Conservation (phyloP, 179 eudicot species). For the Vitellaria paradoxa region DNA sequence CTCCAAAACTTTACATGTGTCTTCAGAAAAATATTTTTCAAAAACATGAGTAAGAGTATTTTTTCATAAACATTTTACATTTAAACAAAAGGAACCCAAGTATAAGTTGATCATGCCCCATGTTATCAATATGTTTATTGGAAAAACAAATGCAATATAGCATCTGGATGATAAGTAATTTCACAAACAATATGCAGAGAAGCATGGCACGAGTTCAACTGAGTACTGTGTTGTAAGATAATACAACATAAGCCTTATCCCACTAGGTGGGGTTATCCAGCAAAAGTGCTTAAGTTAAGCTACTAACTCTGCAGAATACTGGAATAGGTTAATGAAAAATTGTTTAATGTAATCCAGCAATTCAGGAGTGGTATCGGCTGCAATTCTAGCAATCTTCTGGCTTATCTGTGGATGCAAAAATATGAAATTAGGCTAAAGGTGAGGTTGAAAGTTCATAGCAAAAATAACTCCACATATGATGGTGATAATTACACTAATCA, state of each 20-base stretch:
- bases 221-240: slow-evolving; percentile 3
- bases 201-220: neutral
- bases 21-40: too few species aligned
- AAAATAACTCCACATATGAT: neutral
- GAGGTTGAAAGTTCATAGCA: neutral
- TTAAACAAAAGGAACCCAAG: neutral
- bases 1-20: too few species aligned
- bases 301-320: slow-evolving; percentile 77
- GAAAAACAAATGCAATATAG: neutral
- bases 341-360: slow-evolving; percentile 50
- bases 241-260: too few species aligned
- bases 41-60: too few species aligned
- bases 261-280: too few species aligned
- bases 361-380: slow-evolving; percentile 82
- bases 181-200: neutral
- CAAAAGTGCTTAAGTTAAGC: slow-evolving; percentile 9
- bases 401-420: slow-evolving; percentile 50
- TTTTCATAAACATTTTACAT: neutral
- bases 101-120: neutral
- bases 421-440: slow-evolving; percentile 11
- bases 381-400: slow-evolving; percentile 65
- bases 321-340: slow-evolving; percentile 73
- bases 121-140: neutral
- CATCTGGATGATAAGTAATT: neutral
- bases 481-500: slow-evolving; percentile 54